Conservation (phyloP, 768 basidiomycete species). For the Tephrocybe sp. region DNA sequence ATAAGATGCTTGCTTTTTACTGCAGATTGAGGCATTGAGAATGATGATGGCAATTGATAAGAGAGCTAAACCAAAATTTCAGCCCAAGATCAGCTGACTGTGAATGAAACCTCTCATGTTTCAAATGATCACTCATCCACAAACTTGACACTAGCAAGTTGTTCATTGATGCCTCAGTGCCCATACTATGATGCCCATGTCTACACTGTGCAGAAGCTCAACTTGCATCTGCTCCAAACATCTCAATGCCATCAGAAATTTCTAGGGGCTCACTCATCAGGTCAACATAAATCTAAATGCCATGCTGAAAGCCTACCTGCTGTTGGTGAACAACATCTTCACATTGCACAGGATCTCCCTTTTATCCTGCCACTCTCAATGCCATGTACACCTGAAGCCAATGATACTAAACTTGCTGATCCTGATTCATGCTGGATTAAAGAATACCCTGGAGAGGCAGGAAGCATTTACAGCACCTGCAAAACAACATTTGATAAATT, state of each 20-base stretch:
- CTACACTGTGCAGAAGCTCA: neutral
- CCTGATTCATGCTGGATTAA: neutral
- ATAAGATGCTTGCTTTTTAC: too few species aligned
- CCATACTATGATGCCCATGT: neutral
- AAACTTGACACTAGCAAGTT: neutral
- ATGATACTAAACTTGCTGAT: neutral
- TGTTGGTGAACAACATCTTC: too few species aligned
- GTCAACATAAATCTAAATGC: too few species aligned
- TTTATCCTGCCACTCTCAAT: neutral
- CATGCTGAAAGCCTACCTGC: too few species aligned
- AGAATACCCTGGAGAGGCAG: too few species aligned
- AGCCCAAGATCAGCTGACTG: too few species aligned
- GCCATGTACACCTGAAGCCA: neutral
- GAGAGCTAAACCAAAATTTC: too few species aligned
- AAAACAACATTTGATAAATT: neutral
- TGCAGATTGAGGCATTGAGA: too few species aligned
- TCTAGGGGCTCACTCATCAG: too few species aligned
- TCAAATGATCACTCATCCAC: neutral
- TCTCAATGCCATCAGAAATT: neutral
- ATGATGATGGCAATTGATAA: too few species aligned
- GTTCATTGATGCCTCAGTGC: neutral
- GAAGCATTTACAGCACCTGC: neutral
- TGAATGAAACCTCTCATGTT: too few species aligned
- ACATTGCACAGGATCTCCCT: too few species aligned
- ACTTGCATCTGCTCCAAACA: neutral